Evolutionary conservation across 169 alveolate genomes (phyloP).

Genomic region (Perkinsus chesapeaki): DNA sequence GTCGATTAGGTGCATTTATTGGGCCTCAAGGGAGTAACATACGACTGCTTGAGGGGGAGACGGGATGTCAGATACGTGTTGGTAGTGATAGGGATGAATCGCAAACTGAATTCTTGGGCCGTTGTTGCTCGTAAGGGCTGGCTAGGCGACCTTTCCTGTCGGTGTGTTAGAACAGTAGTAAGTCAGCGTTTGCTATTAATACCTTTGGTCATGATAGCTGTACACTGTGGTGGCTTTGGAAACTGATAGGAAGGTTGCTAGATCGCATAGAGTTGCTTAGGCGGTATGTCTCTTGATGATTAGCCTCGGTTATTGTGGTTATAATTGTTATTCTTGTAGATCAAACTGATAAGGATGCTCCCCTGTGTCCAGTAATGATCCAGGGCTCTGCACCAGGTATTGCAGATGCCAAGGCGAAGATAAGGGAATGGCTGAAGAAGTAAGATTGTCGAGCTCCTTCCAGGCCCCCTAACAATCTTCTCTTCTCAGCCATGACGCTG

Average conservation of each 20-base stretch:
- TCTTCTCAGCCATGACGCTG: neutral
- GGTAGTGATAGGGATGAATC: neutral
- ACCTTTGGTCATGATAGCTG: too few species aligned
- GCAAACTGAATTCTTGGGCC: too few species aligned
- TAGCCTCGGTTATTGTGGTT: too few species aligned
- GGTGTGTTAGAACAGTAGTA: too few species aligned
- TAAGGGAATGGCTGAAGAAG: neutral
- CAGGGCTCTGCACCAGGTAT: neutral
- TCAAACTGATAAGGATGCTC: neutral
- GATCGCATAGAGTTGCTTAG: too few species aligned
- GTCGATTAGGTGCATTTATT: neutral
- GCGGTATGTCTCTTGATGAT: too few species aligned
- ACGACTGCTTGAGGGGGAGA: neutral
- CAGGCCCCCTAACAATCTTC: neutral
- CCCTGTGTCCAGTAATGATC: neutral
- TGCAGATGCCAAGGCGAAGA: neutral
- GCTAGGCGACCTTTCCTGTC: too few species aligned
- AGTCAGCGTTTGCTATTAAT: too few species aligned
- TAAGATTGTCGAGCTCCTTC: neutral
- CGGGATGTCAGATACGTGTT: neutral
- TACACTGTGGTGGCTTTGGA: too few species aligned
- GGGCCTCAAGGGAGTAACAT: neutral
- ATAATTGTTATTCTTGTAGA: neutral
- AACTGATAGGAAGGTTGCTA: too few species aligned
- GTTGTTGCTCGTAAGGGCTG: too few species aligned